These are phyloP conservation scores for Paradendryphiella salina DNA, from an alignment of 2,329 filamentous ascomycete genomes.

Conservation along the genomic window DNA sequence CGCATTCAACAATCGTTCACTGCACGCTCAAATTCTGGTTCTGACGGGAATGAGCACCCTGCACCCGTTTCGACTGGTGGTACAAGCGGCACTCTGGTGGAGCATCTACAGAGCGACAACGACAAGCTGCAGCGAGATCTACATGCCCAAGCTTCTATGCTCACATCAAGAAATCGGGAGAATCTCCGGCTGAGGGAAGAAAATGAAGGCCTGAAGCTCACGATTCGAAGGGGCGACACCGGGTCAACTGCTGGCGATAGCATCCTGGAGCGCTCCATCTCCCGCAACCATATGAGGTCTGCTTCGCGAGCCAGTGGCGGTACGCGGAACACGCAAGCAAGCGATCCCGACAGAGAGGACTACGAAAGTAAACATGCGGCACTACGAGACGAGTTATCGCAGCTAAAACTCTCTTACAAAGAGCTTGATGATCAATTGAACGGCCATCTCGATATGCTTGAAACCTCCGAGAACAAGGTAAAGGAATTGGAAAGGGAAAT, in stretches of 20 bases:
- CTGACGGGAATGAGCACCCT: constrained; percentile 46
- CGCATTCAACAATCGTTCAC: constrained; percentile 47
- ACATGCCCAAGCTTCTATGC: constrained; percentile 94
- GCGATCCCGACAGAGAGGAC: constrained; percentile 72
- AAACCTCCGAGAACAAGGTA: constrained; percentile 61
- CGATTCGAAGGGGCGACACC: constrained; percentile 70
- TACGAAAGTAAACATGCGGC: constrained; percentile 82
- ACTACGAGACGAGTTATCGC: constrained; percentile 82
- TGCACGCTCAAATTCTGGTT: constrained; percentile 45
- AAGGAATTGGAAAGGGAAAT: constrained; percentile 78
- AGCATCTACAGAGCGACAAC: constrained; percentile 88
- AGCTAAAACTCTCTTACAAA: constrained; percentile 85
- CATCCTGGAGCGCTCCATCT: constrained; percentile 91
- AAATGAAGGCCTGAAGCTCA: constrained; percentile 93
- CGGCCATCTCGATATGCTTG: constrained; percentile 76
- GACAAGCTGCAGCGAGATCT: constrained; percentile 89
- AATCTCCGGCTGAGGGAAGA: constrained; percentile 95
- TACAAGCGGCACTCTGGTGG: constrained; percentile 72
- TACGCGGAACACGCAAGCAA: constrained; percentile 63
- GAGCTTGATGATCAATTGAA: constrained; percentile 83
- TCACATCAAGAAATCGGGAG: constrained; percentile 92
- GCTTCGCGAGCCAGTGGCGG: constrained; percentile 69
- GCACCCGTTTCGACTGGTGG: constrained; percentile 32
- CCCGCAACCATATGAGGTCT: constrained; percentile 74
- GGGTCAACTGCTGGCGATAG: constrained; percentile 75